These are phyloP conservation scores for Glaciozyma martinii DNA, from an alignment of 768 basidiomycete genomes.

Conservation along the genomic window DNA sequence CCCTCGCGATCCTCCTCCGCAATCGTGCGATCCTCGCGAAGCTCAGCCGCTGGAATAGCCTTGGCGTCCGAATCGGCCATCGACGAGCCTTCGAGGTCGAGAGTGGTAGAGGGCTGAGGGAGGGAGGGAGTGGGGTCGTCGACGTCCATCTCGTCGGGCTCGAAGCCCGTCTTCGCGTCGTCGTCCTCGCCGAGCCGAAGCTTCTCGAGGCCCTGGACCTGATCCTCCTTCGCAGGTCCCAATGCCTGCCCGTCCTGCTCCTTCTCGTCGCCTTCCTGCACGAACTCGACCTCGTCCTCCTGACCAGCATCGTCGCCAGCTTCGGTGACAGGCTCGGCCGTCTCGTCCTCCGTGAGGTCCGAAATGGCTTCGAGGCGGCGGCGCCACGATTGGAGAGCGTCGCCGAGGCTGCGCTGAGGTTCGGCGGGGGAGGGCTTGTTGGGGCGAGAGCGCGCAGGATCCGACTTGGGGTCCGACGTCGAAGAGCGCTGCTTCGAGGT, in stretches of 20 bases:
- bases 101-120: slow-evolving; percentile 19
- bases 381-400: slow-evolving; percentile 68
- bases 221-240: slow-evolving; percentile 74
- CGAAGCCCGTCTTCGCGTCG: slow-evolving; percentile 27
- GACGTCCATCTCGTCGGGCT: slow-evolving; percentile 32
- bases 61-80: slow-evolving; percentile 36
- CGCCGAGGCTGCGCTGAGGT: slow-evolving; percentile 61
- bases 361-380: slow-evolving; percentile 78
- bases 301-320: slow-evolving; percentile 38
- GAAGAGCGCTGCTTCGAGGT: slow-evolving; percentile 21
- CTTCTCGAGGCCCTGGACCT: slow-evolving; percentile 69
- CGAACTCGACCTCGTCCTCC: slow-evolving; percentile 56
- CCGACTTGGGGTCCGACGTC: slow-evolving; percentile 23
- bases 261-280: slow-evolving; percentile 57
- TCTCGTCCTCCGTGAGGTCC: slow-evolving; percentile 42
- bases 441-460: slow-evolving; percentile 9
- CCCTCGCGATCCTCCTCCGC: slow-evolving; percentile 35
- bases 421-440: slow-evolving; percentile 14
- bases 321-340: slow-evolving; percentile 40
- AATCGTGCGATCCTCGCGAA: slow-evolving; percentile 20
- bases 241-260: slow-evolving; percentile 68
- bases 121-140: slow-evolving; percentile 17
- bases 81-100: slow-evolving; percentile 28
- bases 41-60: slow-evolving; percentile 38
- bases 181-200: slow-evolving; percentile 68